Evolutionary conservation across 352 stramenopile genomes (phyloP), one percentile per base, ranked within the genome.

Genomic region (Globisporangium heterothallicum): DNA sequence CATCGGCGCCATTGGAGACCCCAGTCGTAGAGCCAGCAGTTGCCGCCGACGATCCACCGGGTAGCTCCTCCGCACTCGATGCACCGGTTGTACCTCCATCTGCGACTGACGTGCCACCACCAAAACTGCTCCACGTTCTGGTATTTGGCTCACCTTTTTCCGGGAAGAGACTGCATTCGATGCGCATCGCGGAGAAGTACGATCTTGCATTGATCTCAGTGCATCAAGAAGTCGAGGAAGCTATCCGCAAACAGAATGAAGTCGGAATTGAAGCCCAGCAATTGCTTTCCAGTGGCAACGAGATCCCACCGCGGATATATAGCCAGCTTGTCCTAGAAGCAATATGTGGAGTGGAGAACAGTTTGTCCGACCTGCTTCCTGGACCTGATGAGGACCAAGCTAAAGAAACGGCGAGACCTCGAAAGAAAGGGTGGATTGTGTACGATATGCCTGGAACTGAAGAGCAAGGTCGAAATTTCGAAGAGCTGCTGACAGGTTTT

Each of bases 91-190:
- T 25, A 10, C 8, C 38, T 9, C 40, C 25, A 3, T 13, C 32
- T 26, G 14, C 19, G n/a, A 25, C 27, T 16, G 12, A 4, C 18
- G 21, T 12, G n/a, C 13, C 32, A 4, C 25, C 41, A 14, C 45
- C 49, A 25, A 53, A 32, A 29, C 18, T 56, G 12, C 61, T 88
- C n/a, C 64, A 73, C 12, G 68, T 89, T 27, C 53, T 89, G 7
- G 53, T 89, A 2, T 74, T 83, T 35, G 76, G 76, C 0, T 70
- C 70, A 45, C 72, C 76, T 14, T 89, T 87, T 56, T 61, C 74
- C 40, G 78, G 78, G 6, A 89, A 86, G 42, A 59, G 61, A 21
- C 85, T 69, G 0, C 76, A 86, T 57, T 63, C 72, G 18, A 65
- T 65, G 27, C 60, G 63, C n/a, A 54, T 89, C 3, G 70, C 74